Evolutionary conservation across 371 early-diverging fungal species (phyloP), one percentile per base, ranked within the genome.

Genomic region (Apophysomyces trapeziformis): DNA sequence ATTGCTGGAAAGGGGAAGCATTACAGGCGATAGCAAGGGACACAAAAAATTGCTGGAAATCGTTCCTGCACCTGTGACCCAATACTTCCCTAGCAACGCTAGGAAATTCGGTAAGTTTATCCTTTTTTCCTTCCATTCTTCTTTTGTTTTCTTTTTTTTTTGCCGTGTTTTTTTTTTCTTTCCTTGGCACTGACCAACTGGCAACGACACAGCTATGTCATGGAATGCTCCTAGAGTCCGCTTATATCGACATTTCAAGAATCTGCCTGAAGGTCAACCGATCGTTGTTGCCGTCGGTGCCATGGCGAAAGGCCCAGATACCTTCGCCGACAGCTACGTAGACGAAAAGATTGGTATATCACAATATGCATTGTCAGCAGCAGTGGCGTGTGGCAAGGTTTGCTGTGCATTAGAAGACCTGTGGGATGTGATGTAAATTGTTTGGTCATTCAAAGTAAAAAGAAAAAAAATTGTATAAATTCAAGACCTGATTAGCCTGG

Each of bases 261-360:
- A 79, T 21, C 41, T 96, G 16, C 90, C 92, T 7, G 75, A 76
- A 32, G 90, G 91, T 57, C 77, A 91, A 41, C 88, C 92, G 36
- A 80, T 97, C 38, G 92, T 93, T 8, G 93, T 98, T 43, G 92
- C 95, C 45, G 91, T 99, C 21, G 98, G 99, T 14, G 98, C 98
- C 5, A 91, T 98, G 91, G 96, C 98, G 7, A 96, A 95, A 70
- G 99, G 99, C 13, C 83, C 83, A 59, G 98, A 98, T 71, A 87
- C 90, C 67, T 97, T 95, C 89, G 97, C 93, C 9, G 97, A 97
- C 74, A 73, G 82, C 36, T 93, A 91, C 68, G 90, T 89, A 36
- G 94, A 95, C 71, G 93, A 95, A 66, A 99, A 97, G 76, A 95
- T 99, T 64, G 82, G 82, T 72, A 88, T 98, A 39, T 93, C 93